Base-by-base conservation (phyloP, 257 asterid species). In the Rubia yunnanensis region DNA sequence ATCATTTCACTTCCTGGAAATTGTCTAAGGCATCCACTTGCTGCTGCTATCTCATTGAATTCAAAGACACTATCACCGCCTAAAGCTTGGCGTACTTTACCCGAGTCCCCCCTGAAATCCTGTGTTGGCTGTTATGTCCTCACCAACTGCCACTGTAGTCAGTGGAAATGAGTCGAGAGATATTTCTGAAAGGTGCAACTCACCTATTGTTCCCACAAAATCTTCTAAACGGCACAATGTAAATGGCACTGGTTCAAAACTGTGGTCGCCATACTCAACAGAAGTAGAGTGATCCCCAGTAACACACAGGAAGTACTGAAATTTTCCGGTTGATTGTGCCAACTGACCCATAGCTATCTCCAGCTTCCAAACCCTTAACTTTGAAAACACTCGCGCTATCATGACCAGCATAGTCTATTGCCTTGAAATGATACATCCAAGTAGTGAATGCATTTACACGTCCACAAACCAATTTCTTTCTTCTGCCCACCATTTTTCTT, bases 261-360 rank as follows among this genome's bases (percentile, higher is more conserved):
- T 94, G 87, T 94, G 99, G 82, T 94, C 99, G 15, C 97, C 99
- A 52, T 88, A 92, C 70, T 92, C 99, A 54, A 92, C 99, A 10
- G 99, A 97, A 38, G 99, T 92, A 24, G 99, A 92, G 68, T 92
- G 99, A 72, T 92, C 99, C 24, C 96, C 99, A 0, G 96, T 90
- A 62, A 94, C 82, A 73, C 97, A 94, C 34, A 94, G 70, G 81
- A 77, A 85, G 65, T 86, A 94, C 32, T 83, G 83, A 65, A 83
- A 94, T 27, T 64, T 72, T 35, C 97, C 95, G 0, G 79, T 70
- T 35, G 95, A 78, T 68, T 94, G 96, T 20, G 88, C 94, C 70
- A 94, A 78, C 81, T 94, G 99, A 10, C 95, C 92, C 2, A 92
- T 82, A 28, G 97, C 96, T 78, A 75, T 92, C 99, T 15, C 89